Conservation (phyloP, 352 stramenopile genomes). For the Phytopythium ostracodes region DNA sequence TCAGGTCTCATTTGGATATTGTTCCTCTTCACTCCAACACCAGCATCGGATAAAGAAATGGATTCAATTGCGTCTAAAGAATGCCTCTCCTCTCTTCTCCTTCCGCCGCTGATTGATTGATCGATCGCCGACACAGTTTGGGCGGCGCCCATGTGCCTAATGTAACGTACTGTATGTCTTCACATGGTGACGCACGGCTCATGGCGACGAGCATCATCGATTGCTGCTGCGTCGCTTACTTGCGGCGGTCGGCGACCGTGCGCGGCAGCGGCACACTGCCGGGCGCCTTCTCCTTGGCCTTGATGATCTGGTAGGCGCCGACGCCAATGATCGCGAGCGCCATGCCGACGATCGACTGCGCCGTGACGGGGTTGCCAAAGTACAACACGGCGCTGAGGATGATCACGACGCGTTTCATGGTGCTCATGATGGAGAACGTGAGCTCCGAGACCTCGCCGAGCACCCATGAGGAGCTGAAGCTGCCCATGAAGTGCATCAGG, state of each 20-base stretch:
- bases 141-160: conserved; percentile 3
- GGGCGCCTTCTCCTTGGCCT: conserved; percentile 53
- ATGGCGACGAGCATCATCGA: conserved; percentile 3
- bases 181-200: conserved; percentile 3
- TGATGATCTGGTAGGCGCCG: conserved; percentile 75
- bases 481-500: conserved; percentile 81
- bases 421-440: conserved; percentile 89
- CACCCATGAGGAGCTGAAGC: conserved; percentile 77
- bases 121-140: background rate
- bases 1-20: no score
- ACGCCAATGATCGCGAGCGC: conserved; percentile 65
- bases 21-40: no score
- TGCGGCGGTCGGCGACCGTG: conserved; percentile 25
- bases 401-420: conserved; percentile 87
- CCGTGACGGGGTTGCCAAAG: conserved; percentile 77
- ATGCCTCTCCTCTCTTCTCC: background rate
- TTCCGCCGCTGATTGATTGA: background rate
- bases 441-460: conserved; percentile 85
- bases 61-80: no score
- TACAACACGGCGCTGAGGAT: conserved; percentile 83
- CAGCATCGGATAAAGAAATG: no score
- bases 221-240: conserved; percentile 22
- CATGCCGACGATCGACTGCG: conserved; percentile 72
- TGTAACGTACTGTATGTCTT: conserved; percentile 4
- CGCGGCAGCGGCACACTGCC: conserved; percentile 38